phyloP scores from a whole-genome alignment of 148 eudicot genomes.

The Polygonum maritimum region DNA sequence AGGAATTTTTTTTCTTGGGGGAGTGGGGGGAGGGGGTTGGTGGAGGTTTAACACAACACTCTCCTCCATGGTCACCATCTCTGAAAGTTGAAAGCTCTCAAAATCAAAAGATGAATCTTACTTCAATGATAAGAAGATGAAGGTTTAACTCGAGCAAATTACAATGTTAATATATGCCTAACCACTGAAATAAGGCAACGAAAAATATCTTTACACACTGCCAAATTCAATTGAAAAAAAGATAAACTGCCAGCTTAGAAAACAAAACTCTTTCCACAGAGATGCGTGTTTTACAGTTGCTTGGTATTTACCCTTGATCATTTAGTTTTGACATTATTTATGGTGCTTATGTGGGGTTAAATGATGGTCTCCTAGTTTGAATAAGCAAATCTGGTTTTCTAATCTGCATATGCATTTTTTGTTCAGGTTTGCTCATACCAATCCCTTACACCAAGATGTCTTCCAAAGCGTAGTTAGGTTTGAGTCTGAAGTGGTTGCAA shows the following conservation, averaged over 20 bases:
- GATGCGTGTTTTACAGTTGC: background rate
- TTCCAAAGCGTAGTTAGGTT: constrained; percentile 74
- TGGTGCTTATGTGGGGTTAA: background rate
- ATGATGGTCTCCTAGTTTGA: background rate
- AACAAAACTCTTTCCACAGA: background rate
- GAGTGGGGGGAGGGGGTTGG: too few species aligned
- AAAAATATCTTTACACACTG: too few species aligned
- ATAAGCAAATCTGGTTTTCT: background rate
- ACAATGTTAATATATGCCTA: too few species aligned
- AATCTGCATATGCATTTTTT: background rate
- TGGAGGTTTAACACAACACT: too few species aligned
- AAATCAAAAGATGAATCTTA: too few species aligned
- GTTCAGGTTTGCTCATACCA: constrained; percentile 95
- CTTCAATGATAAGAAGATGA: too few species aligned
- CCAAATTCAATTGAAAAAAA: too few species aligned
- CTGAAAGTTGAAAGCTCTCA: too few species aligned
- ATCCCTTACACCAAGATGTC: constrained; percentile 92
- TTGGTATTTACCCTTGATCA: background rate
- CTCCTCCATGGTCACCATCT: too few species aligned
- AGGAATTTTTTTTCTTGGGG: too few species aligned
- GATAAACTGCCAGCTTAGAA: background rate
- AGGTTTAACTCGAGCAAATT: too few species aligned
- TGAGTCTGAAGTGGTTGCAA: constrained; percentile 95
- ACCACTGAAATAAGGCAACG: too few species aligned
- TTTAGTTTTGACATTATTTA: background rate